phyloP scores from a whole-genome alignment of 768 basidiomycete genomes.

The Leccinellum luteum region DNA sequence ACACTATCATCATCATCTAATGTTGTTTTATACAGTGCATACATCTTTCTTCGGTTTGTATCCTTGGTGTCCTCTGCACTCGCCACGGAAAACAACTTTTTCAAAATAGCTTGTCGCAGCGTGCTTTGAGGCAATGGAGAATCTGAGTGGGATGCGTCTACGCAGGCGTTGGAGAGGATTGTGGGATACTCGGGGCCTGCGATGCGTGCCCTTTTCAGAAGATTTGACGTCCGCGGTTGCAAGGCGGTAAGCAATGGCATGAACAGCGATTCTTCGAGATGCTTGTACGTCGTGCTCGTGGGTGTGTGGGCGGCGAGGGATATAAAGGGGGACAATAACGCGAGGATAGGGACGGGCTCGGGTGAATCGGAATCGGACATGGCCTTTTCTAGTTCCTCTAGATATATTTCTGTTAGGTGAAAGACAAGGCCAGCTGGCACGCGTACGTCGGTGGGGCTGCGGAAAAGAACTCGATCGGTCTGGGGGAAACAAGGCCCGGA shows the following conservation, averaged over 20 bases:
- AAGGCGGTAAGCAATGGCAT: slow-evolving; percentile 66
- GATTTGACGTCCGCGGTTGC: slow-evolving; percentile 35
- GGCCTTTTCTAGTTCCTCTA: slow-evolving; percentile 83
- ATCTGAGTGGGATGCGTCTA: slow-evolving; percentile 39
- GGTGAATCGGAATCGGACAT: slow-evolving; percentile 31
- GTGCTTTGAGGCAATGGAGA: slow-evolving; percentile 32
- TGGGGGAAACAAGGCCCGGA: not conserved
- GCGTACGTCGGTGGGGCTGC: slow-evolving; percentile 65
- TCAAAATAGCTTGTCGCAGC: slow-evolving; percentile 57
- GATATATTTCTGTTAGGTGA: slow-evolving; percentile 86
- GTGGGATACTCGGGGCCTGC: slow-evolving; percentile 36
- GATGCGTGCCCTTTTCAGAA: slow-evolving; percentile 45
- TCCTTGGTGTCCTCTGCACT: slow-evolving; percentile 73
- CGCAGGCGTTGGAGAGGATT: slow-evolving; percentile 54
- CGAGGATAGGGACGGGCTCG: slow-evolving; percentile 47
- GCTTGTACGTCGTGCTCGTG: slow-evolving; percentile 63
- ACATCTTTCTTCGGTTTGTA: slow-evolving; percentile 79
- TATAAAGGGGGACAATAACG: slow-evolving; percentile 69
- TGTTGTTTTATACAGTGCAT: slow-evolving; percentile 71
- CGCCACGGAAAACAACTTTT: slow-evolving; percentile 69
- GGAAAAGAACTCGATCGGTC: slow-evolving; percentile 2
- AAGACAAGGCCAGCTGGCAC: slow-evolving; percentile 78
- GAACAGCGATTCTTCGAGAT: slow-evolving; percentile 66
- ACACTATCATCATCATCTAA: slow-evolving; percentile 43
- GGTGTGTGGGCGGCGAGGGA: slow-evolving; percentile 66